Base-by-base conservation (phyloP, 148 eudicot genomes). In the Rhododendron ferrugineum region DNA sequence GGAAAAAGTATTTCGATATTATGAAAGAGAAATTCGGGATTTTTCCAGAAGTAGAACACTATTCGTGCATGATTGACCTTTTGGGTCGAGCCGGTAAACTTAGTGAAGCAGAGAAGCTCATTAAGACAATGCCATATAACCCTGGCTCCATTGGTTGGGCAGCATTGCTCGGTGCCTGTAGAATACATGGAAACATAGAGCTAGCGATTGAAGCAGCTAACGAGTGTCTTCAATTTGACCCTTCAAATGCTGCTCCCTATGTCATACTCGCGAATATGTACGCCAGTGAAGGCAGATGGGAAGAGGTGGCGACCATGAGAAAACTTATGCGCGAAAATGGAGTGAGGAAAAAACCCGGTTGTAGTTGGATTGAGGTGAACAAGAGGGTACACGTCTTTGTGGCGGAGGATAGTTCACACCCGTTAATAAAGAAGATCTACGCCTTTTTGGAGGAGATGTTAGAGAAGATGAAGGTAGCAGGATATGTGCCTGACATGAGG, bases 31-130 rank as follows among this genome's bases (percentile, higher is more conserved):
- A 86, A 60, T 93, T 88, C 22, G 87, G 89, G 42, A 89, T 95
- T 82, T 88, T 88, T 66, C 95, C 98, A 66, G 94, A 92, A 87
- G 88, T 85, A 72, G 94, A 93, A 78, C 98, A 95, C 70, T 93
- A 87, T 85, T 89, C 98, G 7, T 95, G 96, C 92, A 93, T 95
- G 97, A 92, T 95, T 82, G 98, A 95, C 90, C 92, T 95, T 89
- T 86, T 94, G 54, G 96, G 97, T 22, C 90, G 98, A 83, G 93
- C 94, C 47, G 98, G 96, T 58, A 90, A 94, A 62, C 90, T 95
- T 2, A 46, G 56, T 34, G 92, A 90, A 89, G 98, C 95, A 30
- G 93, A 93, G 86, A 86, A 80, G 77, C 85, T 95, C 62, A 89
- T 94, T 26, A 91, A 91, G 85, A 82, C 87, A 54, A 92, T 95